Base-by-base conservation (phyloP, 2,329 filamentous ascomycete species). In the Pseudocercospora macadamiae region DNA sequence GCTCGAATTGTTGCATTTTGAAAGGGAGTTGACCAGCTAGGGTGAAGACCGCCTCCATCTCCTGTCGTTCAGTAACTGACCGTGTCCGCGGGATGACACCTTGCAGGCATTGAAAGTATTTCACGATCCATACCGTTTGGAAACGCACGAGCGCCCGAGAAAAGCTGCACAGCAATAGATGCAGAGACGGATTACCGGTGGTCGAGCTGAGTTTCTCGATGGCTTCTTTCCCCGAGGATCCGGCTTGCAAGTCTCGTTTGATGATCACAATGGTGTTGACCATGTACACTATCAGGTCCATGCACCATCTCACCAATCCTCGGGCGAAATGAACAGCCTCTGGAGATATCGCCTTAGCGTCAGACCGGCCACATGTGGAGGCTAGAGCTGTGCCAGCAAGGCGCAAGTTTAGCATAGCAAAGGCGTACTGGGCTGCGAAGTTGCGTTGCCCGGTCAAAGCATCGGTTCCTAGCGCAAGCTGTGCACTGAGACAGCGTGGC, bases 251-350 rank as follows among this genome's bases (percentile, higher is more conserved):
- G 34, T 57, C 49, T 3, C 63, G 60, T 12, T 75, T 73, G 30
- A 81, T 70, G 16, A 76, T 71, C 55, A 80, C 75, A 36, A 87
- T 71, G 26, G 82, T 80, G 64, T 84, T 81, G 37, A 86, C 69
- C 25, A 86, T 74, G 68, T 80, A 86, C 18, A 80, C 76, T 60
- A 82, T 79, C 52, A 87, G 78, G 62, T 93, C 88, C 32, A 92
- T 80, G 0, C 85, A 85, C 93, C 93, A 97, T 69, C 84, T 87
- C 3, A 89, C 85, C 55, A 91, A 89, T 19, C 90, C 90, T 4
- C 87, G 83, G 9, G 96, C 78, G 44, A 87, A 84, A 37, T 87
- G 84, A 2, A 93, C 83, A 10, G 91, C 85, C 70, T 93, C 90
- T 86, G 67, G 54, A 1, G 64, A 58, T 2, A 61, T 60, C 19